These are phyloP conservation scores for Silybum marianum DNA, from an alignment of 129 eudicot species.

Conservation along the genomic window DNA sequence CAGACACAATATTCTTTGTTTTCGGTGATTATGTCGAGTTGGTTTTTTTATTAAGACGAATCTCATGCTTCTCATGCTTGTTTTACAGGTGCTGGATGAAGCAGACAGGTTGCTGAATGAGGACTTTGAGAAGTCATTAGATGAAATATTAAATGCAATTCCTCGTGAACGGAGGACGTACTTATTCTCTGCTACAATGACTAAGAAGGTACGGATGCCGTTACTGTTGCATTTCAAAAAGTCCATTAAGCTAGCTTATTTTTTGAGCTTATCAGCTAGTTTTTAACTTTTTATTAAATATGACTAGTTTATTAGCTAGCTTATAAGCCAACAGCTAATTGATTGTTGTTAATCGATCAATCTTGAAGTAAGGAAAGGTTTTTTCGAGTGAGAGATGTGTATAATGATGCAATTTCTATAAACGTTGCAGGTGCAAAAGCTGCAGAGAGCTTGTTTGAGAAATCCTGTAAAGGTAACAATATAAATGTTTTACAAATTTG, in stretches of 20 bases:
- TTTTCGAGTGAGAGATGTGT: not conserved
- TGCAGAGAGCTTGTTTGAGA: conserved; percentile 83
- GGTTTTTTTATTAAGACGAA: not conserved
- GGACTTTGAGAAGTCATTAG: conserved; percentile 83
- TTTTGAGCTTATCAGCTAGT: not conserved
- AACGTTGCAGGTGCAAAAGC: conserved; percentile 77
- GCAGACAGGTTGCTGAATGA: conserved; percentile 92
- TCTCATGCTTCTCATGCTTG: not conserved
- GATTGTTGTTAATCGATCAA: too few relatives aligned
- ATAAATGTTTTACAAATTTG: not conserved
- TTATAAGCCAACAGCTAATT: not conserved
- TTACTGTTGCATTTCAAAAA: not conserved
- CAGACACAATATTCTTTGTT: not conserved
- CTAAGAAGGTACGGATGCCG: conserved; percentile 57
- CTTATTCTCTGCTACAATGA: conserved; percentile 94
- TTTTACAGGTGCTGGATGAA: conserved; percentile 83
- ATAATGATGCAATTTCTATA: not conserved
- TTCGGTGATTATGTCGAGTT: not conserved
- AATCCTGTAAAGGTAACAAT: conserved; percentile 78
- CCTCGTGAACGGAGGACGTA: conserved; percentile 86
- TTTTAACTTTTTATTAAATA: too few relatives aligned
- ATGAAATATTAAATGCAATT: conserved; percentile 74
- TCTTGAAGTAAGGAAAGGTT: not conserved
- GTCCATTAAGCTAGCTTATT: not conserved
- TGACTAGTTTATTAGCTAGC: not conserved